Percentiles rank a stretch among this genome's conserved stretches.
Conservation (phyloP, 2,329 filamentous ascomycete genomes). For the Aspergillus sp. region DNA sequence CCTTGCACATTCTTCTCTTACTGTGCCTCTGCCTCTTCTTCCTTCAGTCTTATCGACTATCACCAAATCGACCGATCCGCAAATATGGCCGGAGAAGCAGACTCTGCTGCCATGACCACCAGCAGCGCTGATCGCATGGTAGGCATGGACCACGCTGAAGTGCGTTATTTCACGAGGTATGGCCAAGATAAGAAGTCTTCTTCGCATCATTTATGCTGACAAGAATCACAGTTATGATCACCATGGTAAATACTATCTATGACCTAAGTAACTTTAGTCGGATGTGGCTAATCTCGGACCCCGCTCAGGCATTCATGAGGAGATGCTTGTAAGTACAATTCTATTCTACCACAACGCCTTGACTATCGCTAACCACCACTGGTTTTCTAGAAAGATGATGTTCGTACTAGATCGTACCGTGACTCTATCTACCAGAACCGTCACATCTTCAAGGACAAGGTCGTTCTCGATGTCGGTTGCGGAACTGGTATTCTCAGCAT, state of each 20-base stretch:
- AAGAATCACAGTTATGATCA: slow-evolving; percentile 78
- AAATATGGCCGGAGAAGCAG: slow-evolving; percentile 36
- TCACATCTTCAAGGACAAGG: slow-evolving; percentile 87
- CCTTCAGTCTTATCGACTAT: background rate
- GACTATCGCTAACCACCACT: slow-evolving; percentile 6
- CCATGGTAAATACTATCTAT: slow-evolving; percentile 69
- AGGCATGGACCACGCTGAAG: slow-evolving; percentile 86
- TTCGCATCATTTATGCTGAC: slow-evolving; percentile 22
- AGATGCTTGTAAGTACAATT: slow-evolving; percentile 79
- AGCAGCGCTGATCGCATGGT: slow-evolving; percentile 53
- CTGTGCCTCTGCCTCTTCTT: background rate
- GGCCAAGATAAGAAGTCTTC: slow-evolving; percentile 11
- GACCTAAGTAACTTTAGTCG: slow-evolving; percentile 18
- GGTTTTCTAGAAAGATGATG: slow-evolving; percentile 83
- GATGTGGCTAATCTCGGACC: slow-evolving; percentile 32
- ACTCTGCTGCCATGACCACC: slow-evolving; percentile 32
- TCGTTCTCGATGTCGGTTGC: slow-evolving; percentile 96
- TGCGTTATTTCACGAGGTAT: slow-evolving; percentile 99
- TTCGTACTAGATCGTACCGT: slow-evolving; percentile 94
- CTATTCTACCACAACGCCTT: background rate
- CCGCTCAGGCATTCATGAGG: slow-evolving; percentile 82
- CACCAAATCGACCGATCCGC: slow-evolving; percentile 6
- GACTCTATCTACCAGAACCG: slow-evolving; percentile 97
- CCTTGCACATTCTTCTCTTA: slow-evolving; percentile 2
- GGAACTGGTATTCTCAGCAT: slow-evolving; percentile 98